Evolutionary conservation across 2,329 filamentous ascomycete genomes (phyloP).

Genomic region (Ascochyta koolunga): DNA sequence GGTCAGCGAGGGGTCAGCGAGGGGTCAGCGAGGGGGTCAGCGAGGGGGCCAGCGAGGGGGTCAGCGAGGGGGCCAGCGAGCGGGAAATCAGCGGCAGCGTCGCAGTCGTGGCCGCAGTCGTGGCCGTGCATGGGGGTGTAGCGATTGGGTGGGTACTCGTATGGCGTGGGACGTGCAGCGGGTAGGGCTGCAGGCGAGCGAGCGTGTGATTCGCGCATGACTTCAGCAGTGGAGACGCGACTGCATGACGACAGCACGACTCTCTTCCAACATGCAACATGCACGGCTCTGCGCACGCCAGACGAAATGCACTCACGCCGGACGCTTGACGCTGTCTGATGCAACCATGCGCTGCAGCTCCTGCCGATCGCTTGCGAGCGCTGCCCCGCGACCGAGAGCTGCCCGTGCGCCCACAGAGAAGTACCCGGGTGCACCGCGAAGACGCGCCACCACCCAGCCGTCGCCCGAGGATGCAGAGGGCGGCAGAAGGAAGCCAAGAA

Average conservation of each 20-base stretch:
- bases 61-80: not conserved
- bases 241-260: conserved; percentile 13
- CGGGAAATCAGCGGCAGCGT: too few species aligned
- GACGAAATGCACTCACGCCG: conserved; percentile 37
- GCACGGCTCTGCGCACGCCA: not conserved
- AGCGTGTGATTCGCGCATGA: not conserved
- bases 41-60: not conserved
- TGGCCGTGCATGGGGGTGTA: not conserved
- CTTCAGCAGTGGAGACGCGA: conserved; percentile 2
- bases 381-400: conserved; percentile 25
- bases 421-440: conserved; percentile 21
- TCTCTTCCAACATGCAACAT: too few species aligned
- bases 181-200: conserved; percentile 12
- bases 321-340: conserved; percentile 1
- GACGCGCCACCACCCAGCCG: conserved; percentile 36
- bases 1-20: not conserved
- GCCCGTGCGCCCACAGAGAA: not conserved
- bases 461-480: conserved; percentile 8
- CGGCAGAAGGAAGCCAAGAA: conserved; percentile 12
- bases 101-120: not conserved
- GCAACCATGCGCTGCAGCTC: conserved; percentile 42
- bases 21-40: not conserved
- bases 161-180: conserved; percentile 2
- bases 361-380: conserved; percentile 28
- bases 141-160: not conserved